Conservation (phyloP, 768 basidiomycete species). For the Leccinellum albellum region DNA sequence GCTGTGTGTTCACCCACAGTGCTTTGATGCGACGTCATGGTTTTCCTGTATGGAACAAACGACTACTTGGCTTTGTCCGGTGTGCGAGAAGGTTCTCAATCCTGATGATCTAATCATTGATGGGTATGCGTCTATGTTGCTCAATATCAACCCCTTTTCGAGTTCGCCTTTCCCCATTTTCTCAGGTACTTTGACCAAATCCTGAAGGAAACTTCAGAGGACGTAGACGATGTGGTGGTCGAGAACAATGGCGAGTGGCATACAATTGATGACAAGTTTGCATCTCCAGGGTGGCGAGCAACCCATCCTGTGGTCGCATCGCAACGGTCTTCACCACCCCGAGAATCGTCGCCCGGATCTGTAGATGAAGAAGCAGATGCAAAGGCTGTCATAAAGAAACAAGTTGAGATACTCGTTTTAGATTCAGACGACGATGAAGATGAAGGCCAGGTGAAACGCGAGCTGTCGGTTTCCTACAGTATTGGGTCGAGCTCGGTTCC, state of each 20-base stretch:
- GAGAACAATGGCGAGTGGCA: slow-evolving; percentile 98
- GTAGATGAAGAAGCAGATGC: slow-evolving; percentile 28
- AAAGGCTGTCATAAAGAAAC: slow-evolving; percentile 45
- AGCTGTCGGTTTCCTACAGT: slow-evolving; percentile 64
- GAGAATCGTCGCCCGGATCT: slow-evolving; percentile 25
- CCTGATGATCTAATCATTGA: slow-evolving; percentile 86
- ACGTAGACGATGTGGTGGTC: slow-evolving; percentile 87
- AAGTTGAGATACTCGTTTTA: slow-evolving; percentile 59
- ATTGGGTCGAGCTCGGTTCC: slow-evolving; percentile 38
- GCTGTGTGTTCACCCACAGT: slow-evolving; percentile 87
- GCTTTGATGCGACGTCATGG: slow-evolving; percentile 95
- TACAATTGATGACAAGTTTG: slow-evolving; percentile 82
- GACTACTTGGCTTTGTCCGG: slow-evolving; percentile 93
- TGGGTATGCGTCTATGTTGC: slow-evolving; percentile 52
- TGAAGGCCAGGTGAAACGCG: slow-evolving; percentile 70
- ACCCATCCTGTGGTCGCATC: slow-evolving; percentile 39
- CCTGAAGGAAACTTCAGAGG: slow-evolving; percentile 68
- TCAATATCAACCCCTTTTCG: background rate
- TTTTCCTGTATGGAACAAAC: slow-evolving; percentile 94
- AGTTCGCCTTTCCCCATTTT: background rate
- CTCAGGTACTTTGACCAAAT: slow-evolving; percentile 85
- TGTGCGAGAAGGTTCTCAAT: slow-evolving; percentile 79
- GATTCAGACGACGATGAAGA: slow-evolving; percentile 79
- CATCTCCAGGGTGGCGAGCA: slow-evolving; percentile 67
- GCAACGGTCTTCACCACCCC: slow-evolving; percentile 28